These are phyloP conservation scores for Claviceps citrina DNA, from an alignment of 2,329 filamentous ascomycete species.

Conservation along the genomic window DNA sequence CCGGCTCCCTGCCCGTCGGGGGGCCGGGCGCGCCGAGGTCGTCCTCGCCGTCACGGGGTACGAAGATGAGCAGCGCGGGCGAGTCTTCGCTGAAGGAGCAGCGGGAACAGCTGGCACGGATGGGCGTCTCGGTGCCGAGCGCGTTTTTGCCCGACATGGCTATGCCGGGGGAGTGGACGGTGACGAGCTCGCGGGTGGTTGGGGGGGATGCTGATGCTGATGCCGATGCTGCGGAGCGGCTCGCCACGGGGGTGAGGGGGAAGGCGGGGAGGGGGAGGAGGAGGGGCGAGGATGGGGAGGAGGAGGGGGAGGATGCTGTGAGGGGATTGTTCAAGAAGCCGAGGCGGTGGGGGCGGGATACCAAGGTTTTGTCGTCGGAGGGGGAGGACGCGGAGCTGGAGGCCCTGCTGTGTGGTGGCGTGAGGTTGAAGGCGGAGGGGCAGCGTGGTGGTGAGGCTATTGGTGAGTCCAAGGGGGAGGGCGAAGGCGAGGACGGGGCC, in stretches of 20 bases:
- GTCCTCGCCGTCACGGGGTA: too few relatives aligned
- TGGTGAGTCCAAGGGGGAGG: background rate
- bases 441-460: slow-evolving; percentile 20
- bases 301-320: slow-evolving; percentile 44
- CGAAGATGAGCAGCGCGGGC: background rate
- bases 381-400: slow-evolving; percentile 43
- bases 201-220: slow-evolving; percentile 23
- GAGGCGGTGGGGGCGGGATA: slow-evolving; percentile 37
- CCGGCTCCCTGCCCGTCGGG: too few relatives aligned
- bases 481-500: slow-evolving; percentile 4
- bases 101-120: slow-evolving; percentile 69
- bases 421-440: slow-evolving; percentile 12
- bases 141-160: slow-evolving; percentile 68
- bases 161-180: slow-evolving; percentile 77
- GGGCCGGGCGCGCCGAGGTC: too few relatives aligned
- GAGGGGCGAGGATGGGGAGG: slow-evolving; percentile 46
- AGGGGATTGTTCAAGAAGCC: slow-evolving; percentile 45
- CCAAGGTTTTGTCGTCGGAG: slow-evolving; percentile 26
- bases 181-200: slow-evolving; percentile 47
- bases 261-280: slow-evolving; percentile 42
- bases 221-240: slow-evolving; percentile 19
- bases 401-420: slow-evolving; percentile 33
- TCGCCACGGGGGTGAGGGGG: slow-evolving; percentile 43
- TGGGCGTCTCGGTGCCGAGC: slow-evolving; percentile 75
- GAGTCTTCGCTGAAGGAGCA: slow-evolving; percentile 64